These are phyloP conservation scores for Rhodomyrtus tomentosa DNA, from an alignment of 345 rosid species.

Conservation along the genomic window DNA sequence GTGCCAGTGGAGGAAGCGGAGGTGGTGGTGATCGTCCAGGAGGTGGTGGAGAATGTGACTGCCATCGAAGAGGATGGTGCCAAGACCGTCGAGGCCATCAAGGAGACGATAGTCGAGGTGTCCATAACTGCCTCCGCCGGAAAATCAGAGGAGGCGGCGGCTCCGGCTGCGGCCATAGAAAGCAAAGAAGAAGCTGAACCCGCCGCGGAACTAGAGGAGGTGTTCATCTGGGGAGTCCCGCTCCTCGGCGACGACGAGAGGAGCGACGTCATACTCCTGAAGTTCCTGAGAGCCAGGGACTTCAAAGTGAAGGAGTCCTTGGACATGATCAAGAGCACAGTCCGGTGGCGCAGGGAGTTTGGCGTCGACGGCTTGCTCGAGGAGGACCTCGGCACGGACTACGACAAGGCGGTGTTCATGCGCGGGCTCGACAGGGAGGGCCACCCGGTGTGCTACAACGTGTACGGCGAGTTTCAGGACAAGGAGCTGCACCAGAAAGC, in stretches of 20 bases:
- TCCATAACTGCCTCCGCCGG: conserved; percentile 12
- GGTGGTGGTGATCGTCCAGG: neutral
- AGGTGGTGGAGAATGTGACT: neutral
- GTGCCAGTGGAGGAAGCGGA: neutral
- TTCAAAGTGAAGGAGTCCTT: conserved; percentile 75
- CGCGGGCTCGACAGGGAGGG: conserved; percentile 71
- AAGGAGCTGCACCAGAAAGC: conserved; percentile 44
- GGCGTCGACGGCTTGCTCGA: conserved; percentile 47
- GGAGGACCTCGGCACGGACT: conserved; percentile 54
- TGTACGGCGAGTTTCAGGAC: conserved; percentile 65
- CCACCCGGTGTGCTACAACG: conserved; percentile 83
- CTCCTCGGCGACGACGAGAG: conserved; percentile 49
- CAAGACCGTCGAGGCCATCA: conserved; percentile 78
- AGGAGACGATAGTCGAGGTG: conserved; percentile 67
- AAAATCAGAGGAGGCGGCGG: conserved; percentile 2
- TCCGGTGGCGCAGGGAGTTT: conserved; percentile 64
- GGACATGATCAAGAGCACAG: conserved; percentile 62
- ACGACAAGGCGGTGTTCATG: conserved; percentile 69
- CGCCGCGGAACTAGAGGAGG: conserved; percentile 21
- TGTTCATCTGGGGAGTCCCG: conserved; percentile 71
- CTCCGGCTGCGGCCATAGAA: neutral
- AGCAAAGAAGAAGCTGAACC: conserved; percentile 1
- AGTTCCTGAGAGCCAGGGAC: conserved; percentile 79
- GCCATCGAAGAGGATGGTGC: conserved; percentile 23
- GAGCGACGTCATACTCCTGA: conserved; percentile 70